Conservation (phyloP, 2,329 filamentous ascomycete species). For the Fusarium sp. region DNA sequence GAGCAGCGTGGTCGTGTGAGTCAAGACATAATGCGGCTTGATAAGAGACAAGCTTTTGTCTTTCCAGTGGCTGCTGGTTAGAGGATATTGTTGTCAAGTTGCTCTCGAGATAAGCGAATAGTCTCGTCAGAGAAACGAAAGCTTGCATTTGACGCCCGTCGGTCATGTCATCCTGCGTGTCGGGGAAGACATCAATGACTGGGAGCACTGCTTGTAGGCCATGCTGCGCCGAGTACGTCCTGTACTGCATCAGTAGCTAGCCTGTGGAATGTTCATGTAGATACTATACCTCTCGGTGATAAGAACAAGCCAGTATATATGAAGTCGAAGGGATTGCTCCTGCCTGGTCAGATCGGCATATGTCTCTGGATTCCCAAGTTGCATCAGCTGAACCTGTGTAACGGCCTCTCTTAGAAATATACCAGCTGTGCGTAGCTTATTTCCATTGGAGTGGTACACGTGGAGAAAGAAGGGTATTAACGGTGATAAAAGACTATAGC, state of each 20-base stretch:
- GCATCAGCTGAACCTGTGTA: constrained; percentile 43
- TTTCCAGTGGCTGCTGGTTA: constrained; percentile 32
- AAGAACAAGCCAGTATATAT: constrained; percentile 46
- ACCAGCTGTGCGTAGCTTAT: constrained; percentile 46
- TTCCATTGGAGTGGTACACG: constrained; percentile 48
- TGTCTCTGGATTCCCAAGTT: constrained; percentile 38
- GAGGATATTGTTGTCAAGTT: constrained; percentile 40
- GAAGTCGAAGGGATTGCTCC: constrained; percentile 40
- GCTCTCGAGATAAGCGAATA: constrained; percentile 44
- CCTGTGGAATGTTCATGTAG: rapidly evolving
- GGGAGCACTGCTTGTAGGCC: constrained; percentile 40
- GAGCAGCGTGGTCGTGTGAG: constrained; percentile 28
- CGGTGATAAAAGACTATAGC: constrained; percentile 31
- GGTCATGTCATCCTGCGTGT: constrained; percentile 31
- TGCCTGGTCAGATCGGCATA: constrained; percentile 25
- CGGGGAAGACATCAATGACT: constrained; percentile 41
- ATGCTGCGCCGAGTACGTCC: constrained; percentile 44
- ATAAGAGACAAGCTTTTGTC: constrained; percentile 39
- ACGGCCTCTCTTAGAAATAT: constrained; percentile 44
- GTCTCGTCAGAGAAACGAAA: constrained; percentile 39
- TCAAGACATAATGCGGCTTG: constrained; percentile 39
- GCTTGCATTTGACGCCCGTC: constrained; percentile 37
- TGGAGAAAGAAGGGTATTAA: constrained; percentile 48
- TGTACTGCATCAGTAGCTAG: not conserved
- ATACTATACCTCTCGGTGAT: constrained; percentile 38